Conservation (phyloP, 1,139 yeast genomes). For the Candida tetrigidarum region DNA sequence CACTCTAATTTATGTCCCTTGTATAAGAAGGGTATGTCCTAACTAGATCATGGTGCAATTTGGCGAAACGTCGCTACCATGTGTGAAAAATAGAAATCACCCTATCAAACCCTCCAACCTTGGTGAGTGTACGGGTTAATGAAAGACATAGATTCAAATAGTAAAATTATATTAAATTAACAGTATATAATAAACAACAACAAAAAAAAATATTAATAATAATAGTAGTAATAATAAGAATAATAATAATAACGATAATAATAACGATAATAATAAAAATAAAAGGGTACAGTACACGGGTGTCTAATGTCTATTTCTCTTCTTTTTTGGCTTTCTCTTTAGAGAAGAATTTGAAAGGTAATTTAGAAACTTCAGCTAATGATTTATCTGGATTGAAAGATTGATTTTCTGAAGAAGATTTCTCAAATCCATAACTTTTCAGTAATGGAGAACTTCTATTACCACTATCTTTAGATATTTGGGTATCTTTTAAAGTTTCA, state of each 20-base stretch:
- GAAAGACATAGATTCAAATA: no score
- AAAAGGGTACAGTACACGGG: not conserved
- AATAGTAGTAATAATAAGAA: not conserved
- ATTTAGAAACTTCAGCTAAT: constrained; percentile 28
- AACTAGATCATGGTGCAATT: no score
- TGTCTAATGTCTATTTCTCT: constrained; percentile 9
- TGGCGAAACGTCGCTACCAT: no score
- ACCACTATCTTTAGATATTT: constrained; percentile 8
- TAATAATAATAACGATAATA: not conserved
- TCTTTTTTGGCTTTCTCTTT: constrained; percentile 19
- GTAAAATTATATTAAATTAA: no score
- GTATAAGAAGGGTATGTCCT: no score
- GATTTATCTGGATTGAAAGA: constrained; percentile 29
- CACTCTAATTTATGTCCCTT: no score
- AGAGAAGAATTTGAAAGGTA: constrained; percentile 28
- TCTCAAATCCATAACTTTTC: constrained; percentile 17
- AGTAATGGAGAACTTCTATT: constrained; percentile 12
- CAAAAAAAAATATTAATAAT: not conserved
- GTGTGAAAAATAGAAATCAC: no score
- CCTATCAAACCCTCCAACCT: no score
- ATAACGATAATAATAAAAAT: not conserved
- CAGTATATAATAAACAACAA: no score
- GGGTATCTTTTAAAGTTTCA: constrained; percentile 13
- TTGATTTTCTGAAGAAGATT: constrained; percentile 11
- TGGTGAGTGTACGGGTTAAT: no score